These are phyloP conservation scores for Miscanthus lutarioriparius DNA, from an alignment of 176 grass and related monocot species.

Conservation along the genomic window DNA sequence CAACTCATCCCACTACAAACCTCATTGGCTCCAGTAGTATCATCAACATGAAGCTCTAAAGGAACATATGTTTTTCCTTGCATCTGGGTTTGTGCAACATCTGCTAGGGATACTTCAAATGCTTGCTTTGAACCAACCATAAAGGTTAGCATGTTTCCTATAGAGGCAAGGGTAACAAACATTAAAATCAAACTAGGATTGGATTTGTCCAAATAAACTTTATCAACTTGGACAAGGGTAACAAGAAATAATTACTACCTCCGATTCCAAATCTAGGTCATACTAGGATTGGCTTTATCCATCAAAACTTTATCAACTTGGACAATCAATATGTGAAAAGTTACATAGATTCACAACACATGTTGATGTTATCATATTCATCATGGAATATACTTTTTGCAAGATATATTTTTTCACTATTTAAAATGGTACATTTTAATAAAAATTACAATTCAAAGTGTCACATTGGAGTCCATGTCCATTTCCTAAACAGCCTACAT, in stretches of 20 bases:
- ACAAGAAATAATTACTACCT: slow-evolving; percentile 5
- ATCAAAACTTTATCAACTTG: background rate
- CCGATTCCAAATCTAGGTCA: background rate
- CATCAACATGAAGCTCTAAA: too few relatives aligned
- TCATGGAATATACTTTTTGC: background rate
- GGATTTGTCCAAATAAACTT: too few relatives aligned
- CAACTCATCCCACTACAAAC: too few relatives aligned
- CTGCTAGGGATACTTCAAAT: too few relatives aligned
- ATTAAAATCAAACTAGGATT: too few relatives aligned
- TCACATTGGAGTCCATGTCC: background rate
- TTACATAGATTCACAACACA: background rate
- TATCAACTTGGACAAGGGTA: too few relatives aligned
- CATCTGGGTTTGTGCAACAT: too few relatives aligned
- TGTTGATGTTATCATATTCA: background rate
- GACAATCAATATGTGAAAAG: background rate
- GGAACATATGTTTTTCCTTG: too few relatives aligned
- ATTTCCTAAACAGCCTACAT: background rate
- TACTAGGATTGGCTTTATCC: background rate
- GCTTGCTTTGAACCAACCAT: too few relatives aligned
- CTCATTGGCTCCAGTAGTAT: too few relatives aligned
- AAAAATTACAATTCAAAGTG: background rate
- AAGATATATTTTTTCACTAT: background rate
- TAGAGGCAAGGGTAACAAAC: too few relatives aligned
- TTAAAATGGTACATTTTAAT: background rate
- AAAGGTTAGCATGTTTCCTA: too few relatives aligned